A percentile compares a stretch with the other conserved stretches of the same genome.
These are phyloP conservation scores for Nematocida sp. DNA, from an alignment of 371 early-diverging fungal genomes.

Conservation along the genomic window DNA sequence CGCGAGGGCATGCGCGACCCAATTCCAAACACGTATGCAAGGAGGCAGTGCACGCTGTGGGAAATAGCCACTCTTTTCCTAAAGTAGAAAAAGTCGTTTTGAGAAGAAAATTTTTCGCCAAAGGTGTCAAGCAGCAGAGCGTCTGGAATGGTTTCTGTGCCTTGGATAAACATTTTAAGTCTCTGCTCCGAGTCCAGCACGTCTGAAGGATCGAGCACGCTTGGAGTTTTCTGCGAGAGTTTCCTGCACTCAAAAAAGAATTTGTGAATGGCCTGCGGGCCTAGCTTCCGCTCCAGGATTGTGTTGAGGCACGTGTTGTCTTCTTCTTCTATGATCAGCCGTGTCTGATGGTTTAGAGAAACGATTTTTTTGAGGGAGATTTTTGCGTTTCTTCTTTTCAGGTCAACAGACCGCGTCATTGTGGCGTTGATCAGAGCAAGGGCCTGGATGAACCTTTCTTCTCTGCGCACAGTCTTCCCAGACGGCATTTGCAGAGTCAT, in stretches of 20 bases:
- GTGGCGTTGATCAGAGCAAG: slow-evolving; percentile 33
- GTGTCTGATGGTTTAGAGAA: slow-evolving; percentile 41
- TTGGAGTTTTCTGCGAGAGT: background rate
- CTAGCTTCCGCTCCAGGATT: slow-evolving; percentile 13
- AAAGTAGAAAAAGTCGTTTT: slow-evolving; percentile 45
- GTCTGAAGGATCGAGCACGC: background rate
- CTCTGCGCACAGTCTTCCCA: slow-evolving; percentile 20
- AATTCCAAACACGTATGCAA: slow-evolving; percentile 50
- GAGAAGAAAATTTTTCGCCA: slow-evolving; percentile 1
- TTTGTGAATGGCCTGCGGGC: slow-evolving; percentile 4
- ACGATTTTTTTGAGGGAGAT: slow-evolving; percentile 30
- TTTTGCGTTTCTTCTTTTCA: slow-evolving; percentile 25
- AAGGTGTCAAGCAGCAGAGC: slow-evolving; percentile 8
- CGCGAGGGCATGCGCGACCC: slow-evolving; percentile 44
- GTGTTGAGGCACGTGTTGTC: background rate
- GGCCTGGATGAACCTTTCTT: slow-evolving; percentile 48
- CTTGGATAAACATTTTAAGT: slow-evolving; percentile 31
- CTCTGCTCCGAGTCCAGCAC: slow-evolving; percentile 34
- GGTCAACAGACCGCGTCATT: slow-evolving; percentile 4
- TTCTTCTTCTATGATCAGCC: slow-evolving; percentile 43
- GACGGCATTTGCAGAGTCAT: slow-evolving; percentile 39
- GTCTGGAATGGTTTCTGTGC: background rate
- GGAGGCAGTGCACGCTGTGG: slow-evolving; percentile 42
- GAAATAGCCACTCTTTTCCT: slow-evolving; percentile 40
- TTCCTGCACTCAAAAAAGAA: slow-evolving; percentile 35